Base-by-base conservation (phyloP, 768 basidiomycete species). In the Tremella fuciformis region DNA sequence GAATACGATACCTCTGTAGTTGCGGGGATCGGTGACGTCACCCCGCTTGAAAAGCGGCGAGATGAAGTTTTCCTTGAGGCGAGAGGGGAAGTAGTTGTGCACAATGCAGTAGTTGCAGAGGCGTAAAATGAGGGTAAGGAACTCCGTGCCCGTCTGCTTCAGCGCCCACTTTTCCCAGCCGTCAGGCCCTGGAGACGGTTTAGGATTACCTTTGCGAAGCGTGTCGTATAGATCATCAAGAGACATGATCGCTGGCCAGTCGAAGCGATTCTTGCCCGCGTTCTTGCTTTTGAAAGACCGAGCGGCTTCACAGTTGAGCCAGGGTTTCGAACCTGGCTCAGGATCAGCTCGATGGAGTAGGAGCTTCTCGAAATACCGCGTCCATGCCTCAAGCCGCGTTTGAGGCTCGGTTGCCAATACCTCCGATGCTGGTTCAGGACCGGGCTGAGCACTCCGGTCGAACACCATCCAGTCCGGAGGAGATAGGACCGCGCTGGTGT, bases 121-220 rank as follows among this genome's bases (percentile, higher is more conserved):
- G 15, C 9, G 8, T 1, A 49, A 7, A 15, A 58, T 34, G 3
- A 57, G 51, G 18, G 25, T 8, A 7, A 51, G 57, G 19, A 54
- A 60, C 2, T 16, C 54, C 7, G 8, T 37, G n/a, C 8, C 3
- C 13, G 13, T 9, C 29, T 34, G 42, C 40, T 42, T 42, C 3
- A 63, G 21, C 3, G 41, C 39, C 62, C 62, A 63, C 41, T 63
- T 63, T 41, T 59, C 53, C 58, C 59, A 55, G 13, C 50, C 40
- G 40, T 63, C 62, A 2, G 62, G 62, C 8, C 62, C 58, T 1
- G 62, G 58, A n/a, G 62, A 55, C 13, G 62, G 58, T 48, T 44
- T 39, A 8, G 24, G 25, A 21, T 59, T 59, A 24, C 62, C 62
- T 55, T 42, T 54, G 6, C 2, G 8, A 2, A 63, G 59, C 2